Percentiles rank a stretch among this genome's conserved stretches.
Evolutionary conservation across 768 basidiomycete species (phyloP).

Genomic region (Pisolithus marmoratus): DNA sequence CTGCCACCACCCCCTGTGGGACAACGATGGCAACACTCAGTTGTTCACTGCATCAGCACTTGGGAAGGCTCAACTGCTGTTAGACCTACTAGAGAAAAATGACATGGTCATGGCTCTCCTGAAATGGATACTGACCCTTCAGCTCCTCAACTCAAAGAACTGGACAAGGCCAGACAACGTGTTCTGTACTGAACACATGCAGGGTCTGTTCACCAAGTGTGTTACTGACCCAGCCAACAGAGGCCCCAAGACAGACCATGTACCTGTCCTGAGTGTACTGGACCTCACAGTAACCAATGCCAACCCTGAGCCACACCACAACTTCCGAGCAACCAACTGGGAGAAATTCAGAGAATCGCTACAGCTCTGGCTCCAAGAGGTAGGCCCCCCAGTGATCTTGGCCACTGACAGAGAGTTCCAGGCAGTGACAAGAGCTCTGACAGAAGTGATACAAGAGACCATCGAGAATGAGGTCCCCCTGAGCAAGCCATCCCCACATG

Average conservation of each 20-base stretch:
- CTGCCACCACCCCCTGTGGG: slow-evolving; percentile 21
- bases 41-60: slow-evolving; percentile 7
- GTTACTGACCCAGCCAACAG: background rate
- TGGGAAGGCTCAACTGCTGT: background rate
- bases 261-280: background rate
- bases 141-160: background rate
- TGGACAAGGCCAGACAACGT: slow-evolving; percentile 8
- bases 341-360: slow-evolving; percentile 1
- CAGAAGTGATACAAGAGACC: slow-evolving; percentile 13
- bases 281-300: too few relatives aligned
- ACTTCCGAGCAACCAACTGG: slow-evolving; percentile 7
- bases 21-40: slow-evolving; percentile 3
- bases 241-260: slow-evolving; percentile 7
- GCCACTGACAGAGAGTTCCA: too few relatives aligned
- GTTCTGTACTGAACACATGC: background rate
- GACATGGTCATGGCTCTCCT: slow-evolving; percentile 4
- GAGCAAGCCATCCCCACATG: slow-evolving; percentile 12
- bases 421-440: too few relatives aligned
- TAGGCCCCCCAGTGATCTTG: too few relatives aligned
- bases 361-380: background rate
- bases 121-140: background rate
- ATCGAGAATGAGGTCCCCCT: slow-evolving; percentile 16
- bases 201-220: background rate
- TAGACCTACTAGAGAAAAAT: slow-evolving; percentile 5
- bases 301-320: background rate